phyloP scores from a whole-genome alignment of 2,329 filamentous ascomycete species.

The Ophiostoma sp. region DNA sequence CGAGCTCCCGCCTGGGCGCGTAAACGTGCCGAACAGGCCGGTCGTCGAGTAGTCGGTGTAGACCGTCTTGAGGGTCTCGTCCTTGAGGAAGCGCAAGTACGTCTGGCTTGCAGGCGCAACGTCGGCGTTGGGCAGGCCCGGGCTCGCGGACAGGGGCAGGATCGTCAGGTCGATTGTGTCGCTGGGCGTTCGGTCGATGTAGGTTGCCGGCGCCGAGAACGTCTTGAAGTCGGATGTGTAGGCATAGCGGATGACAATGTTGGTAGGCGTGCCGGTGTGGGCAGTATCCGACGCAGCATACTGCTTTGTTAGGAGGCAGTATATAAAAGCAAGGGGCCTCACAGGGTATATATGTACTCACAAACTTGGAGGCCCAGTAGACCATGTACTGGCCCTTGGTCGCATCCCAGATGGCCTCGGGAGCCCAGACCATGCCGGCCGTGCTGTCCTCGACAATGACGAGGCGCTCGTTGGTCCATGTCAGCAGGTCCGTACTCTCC shows the following conservation, averaged over 20 bases:
- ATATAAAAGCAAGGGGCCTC: not conserved
- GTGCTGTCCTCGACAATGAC: conserved; percentile 47
- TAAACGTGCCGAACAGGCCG: conserved; percentile 50
- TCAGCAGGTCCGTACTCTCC: conserved; percentile 49
- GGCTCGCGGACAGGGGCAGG: conserved; percentile 39
- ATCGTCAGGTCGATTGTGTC: conserved; percentile 55
- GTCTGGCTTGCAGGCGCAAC: conserved; percentile 25
- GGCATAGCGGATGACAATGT: conserved; percentile 48
- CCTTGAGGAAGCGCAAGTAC: conserved; percentile 53
- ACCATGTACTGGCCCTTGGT: conserved; percentile 43
- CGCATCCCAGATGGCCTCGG: conserved; percentile 50
- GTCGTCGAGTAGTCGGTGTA: conserved; percentile 46
- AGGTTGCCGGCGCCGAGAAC: conserved; percentile 47
- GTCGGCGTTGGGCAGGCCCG: conserved; percentile 7
- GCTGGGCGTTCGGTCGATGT: conserved; percentile 45
- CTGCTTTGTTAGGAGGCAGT: not conserved
- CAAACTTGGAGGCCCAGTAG: conserved; percentile 45
- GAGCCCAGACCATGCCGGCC: conserved; percentile 56
- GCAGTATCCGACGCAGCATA: conserved; percentile 44
- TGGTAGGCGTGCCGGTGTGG: conserved; percentile 45
- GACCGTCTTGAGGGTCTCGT: conserved; percentile 48
- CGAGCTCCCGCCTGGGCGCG: conserved; percentile 40
- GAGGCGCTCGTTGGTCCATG: conserved; percentile 46
- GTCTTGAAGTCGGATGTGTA: conserved; percentile 52
- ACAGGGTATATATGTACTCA: not conserved